Evolutionary conservation across 805 yeast genomes (phyloP).

Genomic region (Yarrowia sp.): DNA sequence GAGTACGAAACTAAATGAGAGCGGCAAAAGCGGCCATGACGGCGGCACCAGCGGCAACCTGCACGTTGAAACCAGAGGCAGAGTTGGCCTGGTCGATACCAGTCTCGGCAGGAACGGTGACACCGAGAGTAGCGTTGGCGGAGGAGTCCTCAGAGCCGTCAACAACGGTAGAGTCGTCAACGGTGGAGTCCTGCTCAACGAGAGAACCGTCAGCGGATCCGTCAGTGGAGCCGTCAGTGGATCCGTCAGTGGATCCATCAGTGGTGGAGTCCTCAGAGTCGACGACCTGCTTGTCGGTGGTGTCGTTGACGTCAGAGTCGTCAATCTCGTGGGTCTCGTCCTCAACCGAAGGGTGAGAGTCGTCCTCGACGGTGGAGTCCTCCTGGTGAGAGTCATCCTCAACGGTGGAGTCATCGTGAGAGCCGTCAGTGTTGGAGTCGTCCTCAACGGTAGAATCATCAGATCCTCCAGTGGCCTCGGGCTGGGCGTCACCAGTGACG

Average conservation of each 20-base stretch:
- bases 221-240: too few relatives aligned
- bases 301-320: background rate
- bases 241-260: too few relatives aligned
- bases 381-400: background rate
- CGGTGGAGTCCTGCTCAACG: background rate
- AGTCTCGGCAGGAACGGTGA: background rate
- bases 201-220: background rate
- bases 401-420: background rate
- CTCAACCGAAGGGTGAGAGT: background rate
- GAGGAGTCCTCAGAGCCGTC: background rate
- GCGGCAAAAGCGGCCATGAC: constrained; percentile 8
- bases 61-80: background rate
- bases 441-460: background rate
- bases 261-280: background rate
- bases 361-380: background rate
- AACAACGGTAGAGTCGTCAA: background rate
- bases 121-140: background rate
- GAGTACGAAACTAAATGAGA: constrained; percentile 2
- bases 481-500: background rate
- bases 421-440: background rate
- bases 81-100: constrained; percentile 20
- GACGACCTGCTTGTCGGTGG: background rate
- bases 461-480: background rate
- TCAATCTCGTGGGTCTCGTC: background rate
- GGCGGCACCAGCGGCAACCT: constrained; percentile 13